These are phyloP conservation scores for Parmelia sp. DNA, from an alignment of 495 filamentous ascomycete species.

Conservation along the genomic window DNA sequence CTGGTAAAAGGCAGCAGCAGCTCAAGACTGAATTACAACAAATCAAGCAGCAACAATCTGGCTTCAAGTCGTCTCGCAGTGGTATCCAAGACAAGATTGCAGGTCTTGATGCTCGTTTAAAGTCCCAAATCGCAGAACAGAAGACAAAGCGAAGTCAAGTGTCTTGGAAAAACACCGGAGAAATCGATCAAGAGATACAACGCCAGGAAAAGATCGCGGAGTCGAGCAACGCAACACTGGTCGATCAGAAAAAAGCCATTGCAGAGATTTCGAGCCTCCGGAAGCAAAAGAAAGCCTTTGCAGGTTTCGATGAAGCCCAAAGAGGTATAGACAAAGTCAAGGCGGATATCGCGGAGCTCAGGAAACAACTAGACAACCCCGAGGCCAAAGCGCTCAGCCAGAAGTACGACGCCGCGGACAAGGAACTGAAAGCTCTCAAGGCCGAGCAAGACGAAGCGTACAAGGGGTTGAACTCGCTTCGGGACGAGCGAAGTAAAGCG, in stretches of 20 bases:
- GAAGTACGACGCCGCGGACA: conserved; percentile 70
- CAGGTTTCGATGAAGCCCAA: conserved; percentile 70
- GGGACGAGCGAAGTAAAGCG: conserved; percentile 80
- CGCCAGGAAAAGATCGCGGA: conserved; percentile 77
- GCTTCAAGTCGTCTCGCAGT: conserved; percentile 70
- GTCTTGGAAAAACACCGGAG: conserved; percentile 76
- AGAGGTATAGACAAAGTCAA: conserved; percentile 80
- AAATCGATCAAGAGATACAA: conserved; percentile 75
- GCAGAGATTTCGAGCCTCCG: conserved; percentile 71
- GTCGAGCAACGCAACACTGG: conserved; percentile 79
- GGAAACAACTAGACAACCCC: conserved; percentile 84
- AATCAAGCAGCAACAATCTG: conserved; percentile 76
- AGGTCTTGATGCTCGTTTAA: conserved; percentile 73
- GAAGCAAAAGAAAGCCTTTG: conserved; percentile 86
- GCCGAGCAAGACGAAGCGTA: conserved; percentile 81
- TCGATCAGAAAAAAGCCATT: conserved; percentile 93
- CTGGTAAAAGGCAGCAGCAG: conserved; percentile 71
- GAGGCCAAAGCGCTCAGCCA: conserved; percentile 83
- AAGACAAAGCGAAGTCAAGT: conserved; percentile 73
- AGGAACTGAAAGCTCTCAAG: conserved; percentile 82
- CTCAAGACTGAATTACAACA: conserved; percentile 61
- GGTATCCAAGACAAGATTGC: conserved; percentile 80
- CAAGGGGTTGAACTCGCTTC: conserved; percentile 77
- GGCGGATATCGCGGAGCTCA: conserved; percentile 74
- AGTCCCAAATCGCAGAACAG: conserved; percentile 72